Evolutionary conservation across 169 alveolate species (phyloP).

Genomic region (Plasmodium fragile): DNA sequence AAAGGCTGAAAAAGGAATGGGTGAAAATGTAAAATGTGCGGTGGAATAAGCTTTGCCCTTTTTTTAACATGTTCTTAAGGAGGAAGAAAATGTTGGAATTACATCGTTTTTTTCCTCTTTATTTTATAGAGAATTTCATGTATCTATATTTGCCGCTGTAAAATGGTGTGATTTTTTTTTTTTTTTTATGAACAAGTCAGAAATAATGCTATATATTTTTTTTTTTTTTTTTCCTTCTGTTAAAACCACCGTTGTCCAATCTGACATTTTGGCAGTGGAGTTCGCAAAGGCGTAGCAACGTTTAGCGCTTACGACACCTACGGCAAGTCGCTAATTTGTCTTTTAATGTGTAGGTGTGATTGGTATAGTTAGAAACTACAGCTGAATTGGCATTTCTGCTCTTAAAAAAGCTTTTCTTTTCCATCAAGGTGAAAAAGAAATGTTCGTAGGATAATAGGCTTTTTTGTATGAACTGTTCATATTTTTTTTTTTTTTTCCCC

Average conservation of each 20-base stretch:
- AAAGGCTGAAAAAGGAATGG: not conserved
- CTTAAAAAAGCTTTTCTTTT: not conserved
- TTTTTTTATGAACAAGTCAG: not conserved
- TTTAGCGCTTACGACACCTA: not conserved
- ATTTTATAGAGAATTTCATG: not conserved
- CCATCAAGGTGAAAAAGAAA: not conserved
- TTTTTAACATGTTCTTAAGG: not conserved
- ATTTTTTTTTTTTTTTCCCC: not conserved
- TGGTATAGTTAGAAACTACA: not conserved
- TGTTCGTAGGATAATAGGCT: not conserved
- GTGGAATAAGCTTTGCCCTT: not conserved
- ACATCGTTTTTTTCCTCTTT: not conserved
- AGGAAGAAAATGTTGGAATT: not conserved
- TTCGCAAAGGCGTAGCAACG: not conserved
- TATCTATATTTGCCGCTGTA: not conserved
- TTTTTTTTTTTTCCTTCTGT: not conserved
- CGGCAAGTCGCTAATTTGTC: not conserved
- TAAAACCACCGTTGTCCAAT: not conserved
- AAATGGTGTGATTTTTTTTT: not conserved
- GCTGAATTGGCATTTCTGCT: not conserved
- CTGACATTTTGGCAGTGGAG: not conserved
- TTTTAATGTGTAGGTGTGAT: not conserved
- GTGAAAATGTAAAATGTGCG: not conserved
- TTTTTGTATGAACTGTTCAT: slow-evolving; percentile 1
- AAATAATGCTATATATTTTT: not conserved